Evolutionary conservation across 2,329 filamentous ascomycete genomes (phyloP), one percentile per base, ranked within the genome.

Genomic region (Colletotrichum siamense): DNA sequence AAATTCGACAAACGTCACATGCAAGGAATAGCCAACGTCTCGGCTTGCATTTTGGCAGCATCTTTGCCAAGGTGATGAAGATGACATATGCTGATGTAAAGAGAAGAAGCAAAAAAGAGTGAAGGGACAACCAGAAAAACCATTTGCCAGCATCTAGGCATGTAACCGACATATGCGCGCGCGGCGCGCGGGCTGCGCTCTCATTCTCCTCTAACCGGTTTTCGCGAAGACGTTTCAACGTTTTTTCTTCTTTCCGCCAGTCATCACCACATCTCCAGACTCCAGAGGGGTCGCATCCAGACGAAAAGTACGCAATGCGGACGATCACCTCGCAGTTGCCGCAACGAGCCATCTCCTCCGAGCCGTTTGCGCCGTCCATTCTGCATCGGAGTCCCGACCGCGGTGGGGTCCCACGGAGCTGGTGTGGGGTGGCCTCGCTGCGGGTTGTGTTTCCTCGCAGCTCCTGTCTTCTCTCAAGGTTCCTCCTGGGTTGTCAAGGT

Each of bases 11-110:
- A 22, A 9, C 22, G 67, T 71, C 61, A 52, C 59, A 65, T 75
- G 61, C 24, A 26, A 39, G 15, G 16, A 24, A 7, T 22, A 44
- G 2, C 16, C 8, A 26, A 22, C 24, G 22, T 68, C 59, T 39
- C 44, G 55, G 66, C 49, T 10, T 59, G 15, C 10, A 26, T 28
- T 8, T 30, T 36, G 16, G 62, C 32, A 22, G 6, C 30, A n/a
- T 36, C 26, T n/a, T 5, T 39, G 18, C 24, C 30, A 22, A 36
- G 26, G 7, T n/a, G 30, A 28, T 15, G 24, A 34, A 69, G 59
- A 73, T 76, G 70, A 76, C 70, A 76, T 70, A 76, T 76, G 74
- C 65, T 76, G 74, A 76, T 76, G 74, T 65, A 69, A 76, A 73
- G 36, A 8, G 24, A 28, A 52, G 13, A n/a, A 59, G 13, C 55